Percentiles rank a stretch among this genome's conserved stretches.
Conservation (phyloP, 2,329 filamentous ascomycete species). For the Huntiella bhutanensis region DNA sequence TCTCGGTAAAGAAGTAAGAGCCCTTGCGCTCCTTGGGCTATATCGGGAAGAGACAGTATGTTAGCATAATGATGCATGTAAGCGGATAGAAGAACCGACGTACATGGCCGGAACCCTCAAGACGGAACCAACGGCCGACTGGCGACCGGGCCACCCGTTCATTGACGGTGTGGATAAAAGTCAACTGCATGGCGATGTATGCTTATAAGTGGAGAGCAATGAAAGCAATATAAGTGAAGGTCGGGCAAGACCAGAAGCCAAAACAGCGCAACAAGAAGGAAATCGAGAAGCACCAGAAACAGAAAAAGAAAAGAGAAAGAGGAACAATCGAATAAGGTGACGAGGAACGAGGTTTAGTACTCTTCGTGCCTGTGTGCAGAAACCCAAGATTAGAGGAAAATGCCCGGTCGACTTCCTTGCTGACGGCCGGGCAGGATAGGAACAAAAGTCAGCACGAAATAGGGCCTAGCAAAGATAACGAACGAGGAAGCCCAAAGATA, state of each 20-base stretch:
- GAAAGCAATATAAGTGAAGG: slow-evolving; percentile 3
- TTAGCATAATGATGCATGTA: neutral
- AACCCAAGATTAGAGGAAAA: too few relatives aligned
- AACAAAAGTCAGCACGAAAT: slow-evolving; percentile 35
- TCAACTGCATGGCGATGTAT: slow-evolving; percentile 36
- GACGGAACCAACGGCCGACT: slow-evolving; percentile 55
- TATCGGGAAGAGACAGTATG: neutral
- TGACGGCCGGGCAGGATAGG: slow-evolving; percentile 29
- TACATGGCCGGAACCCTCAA: slow-evolving; percentile 71
- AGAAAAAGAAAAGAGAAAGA: slow-evolving; percentile 2
- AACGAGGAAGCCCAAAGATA: neutral
- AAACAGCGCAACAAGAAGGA: slow-evolving; percentile 11
- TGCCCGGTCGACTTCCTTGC: too few relatives aligned
- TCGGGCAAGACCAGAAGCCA: neutral
- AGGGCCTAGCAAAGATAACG: slow-evolving; percentile 15
- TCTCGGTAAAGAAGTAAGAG: slow-evolving; percentile 63
- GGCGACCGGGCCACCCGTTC: slow-evolving; percentile 40
- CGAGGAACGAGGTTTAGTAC: too few relatives aligned
- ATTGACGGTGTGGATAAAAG: slow-evolving; percentile 30
- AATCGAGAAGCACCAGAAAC: neutral
- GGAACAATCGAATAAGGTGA: neutral
- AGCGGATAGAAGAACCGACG: slow-evolving; percentile 19
- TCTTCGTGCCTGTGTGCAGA: too few relatives aligned
- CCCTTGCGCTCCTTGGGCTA: slow-evolving; percentile 53
- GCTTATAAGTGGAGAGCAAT: slow-evolving; percentile 17